These are phyloP conservation scores for Nakaseomyces bracarensis DNA, from an alignment of 1,139 yeast genomes.

Conservation along the genomic window DNA sequence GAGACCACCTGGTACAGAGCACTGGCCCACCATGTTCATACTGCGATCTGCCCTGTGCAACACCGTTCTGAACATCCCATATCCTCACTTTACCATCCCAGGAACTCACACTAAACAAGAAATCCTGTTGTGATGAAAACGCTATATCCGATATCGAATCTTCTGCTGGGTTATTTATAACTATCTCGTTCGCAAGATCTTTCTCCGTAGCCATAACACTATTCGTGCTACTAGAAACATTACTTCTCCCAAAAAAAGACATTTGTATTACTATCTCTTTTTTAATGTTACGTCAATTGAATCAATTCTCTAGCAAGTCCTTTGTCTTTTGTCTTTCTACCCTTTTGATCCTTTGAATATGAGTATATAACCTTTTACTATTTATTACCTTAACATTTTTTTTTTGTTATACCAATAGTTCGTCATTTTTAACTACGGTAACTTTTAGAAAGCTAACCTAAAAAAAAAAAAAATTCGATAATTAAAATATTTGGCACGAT, in stretches of 20 bases:
- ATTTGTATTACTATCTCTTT: constrained; percentile 10
- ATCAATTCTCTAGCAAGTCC: not conserved
- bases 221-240: constrained; percentile 21
- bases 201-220: constrained; percentile 50
- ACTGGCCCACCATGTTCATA: constrained; percentile 90
- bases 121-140: constrained; percentile 89
- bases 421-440: too few species aligned
- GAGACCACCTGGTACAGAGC: constrained; percentile 69
- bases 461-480: too few species aligned
- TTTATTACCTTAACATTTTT: too few species aligned
- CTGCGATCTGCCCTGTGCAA: constrained; percentile 75
- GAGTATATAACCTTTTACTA: too few species aligned
- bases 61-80: constrained; percentile 69
- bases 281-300: not conserved
- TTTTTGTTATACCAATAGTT: too few species aligned
- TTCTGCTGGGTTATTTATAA: constrained; percentile 79
- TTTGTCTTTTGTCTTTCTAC: not conserved
- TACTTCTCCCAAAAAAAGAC: constrained; percentile 24
- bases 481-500: too few species aligned
- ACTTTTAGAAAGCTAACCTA: too few species aligned
- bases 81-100: constrained; percentile 96
- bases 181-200: constrained; percentile 66
- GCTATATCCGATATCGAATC: constrained; percentile 83
- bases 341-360: too few species aligned
- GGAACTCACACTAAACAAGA: constrained; percentile 65